Percentiles rank a stretch among this genome's conserved stretches.
phyloP scores from a whole-genome alignment of 2,329 filamentous ascomycete genomes.

The Alternaria dauci region DNA sequence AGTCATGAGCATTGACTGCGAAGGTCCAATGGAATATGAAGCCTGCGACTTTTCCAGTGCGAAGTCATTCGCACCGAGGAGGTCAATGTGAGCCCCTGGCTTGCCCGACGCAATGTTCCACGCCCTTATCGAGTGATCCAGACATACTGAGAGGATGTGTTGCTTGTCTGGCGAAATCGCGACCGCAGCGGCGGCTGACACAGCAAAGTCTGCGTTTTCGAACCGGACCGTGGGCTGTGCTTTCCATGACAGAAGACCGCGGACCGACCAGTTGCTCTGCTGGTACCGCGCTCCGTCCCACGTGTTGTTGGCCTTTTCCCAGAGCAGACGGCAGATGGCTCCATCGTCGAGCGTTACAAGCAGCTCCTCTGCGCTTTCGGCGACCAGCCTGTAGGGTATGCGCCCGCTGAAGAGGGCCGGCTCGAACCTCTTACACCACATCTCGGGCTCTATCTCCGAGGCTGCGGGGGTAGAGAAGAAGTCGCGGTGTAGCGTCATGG shows the following conservation, averaged over 20 bases:
- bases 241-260: conserved; percentile 71
- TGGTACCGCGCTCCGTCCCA: conserved; percentile 80
- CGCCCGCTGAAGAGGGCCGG: conserved; percentile 80
- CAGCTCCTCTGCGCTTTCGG: conserved; percentile 75
- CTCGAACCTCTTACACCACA: conserved; percentile 77
- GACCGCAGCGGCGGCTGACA: conserved; percentile 71
- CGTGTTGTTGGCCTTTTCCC: conserved; percentile 40
- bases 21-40: conserved; percentile 80
- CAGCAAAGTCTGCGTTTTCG: conserved; percentile 68
- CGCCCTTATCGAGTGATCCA: conserved; percentile 87
- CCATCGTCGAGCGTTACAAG: conserved; percentile 85
- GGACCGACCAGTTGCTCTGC: conserved; percentile 72
- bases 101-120: conserved; percentile 89
- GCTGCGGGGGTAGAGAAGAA: conserved; percentile 76
- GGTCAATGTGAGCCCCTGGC: conserved; percentile 77
- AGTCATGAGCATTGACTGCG: conserved; percentile 78
- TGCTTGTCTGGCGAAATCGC: conserved; percentile 57
- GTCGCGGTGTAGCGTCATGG: conserved; percentile 81
- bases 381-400: conserved; percentile 80
- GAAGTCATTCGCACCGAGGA: conserved; percentile 67
- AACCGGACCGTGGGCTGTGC: conserved; percentile 70
- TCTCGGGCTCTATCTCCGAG: conserved; percentile 75
- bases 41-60: conserved; percentile 71
- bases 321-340: conserved; percentile 70
- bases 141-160: conserved; percentile 78